Conservation (phyloP, 257 asterid species). For the Primulina eburnea region DNA sequence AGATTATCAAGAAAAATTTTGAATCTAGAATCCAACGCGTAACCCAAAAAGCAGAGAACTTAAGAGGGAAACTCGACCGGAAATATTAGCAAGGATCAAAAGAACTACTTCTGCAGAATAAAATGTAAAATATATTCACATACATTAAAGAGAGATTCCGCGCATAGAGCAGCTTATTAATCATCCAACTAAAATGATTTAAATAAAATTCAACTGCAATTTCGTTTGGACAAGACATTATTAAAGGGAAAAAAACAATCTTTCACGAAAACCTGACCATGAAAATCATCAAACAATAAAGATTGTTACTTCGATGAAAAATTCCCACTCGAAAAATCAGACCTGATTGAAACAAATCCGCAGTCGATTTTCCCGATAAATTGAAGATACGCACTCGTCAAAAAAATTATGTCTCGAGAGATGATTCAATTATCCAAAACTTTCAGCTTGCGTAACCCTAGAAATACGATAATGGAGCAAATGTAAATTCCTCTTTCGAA, state of each 20-base stretch:
- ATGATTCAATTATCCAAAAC: neutral
- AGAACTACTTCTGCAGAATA: neutral
- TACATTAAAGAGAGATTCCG: neutral
- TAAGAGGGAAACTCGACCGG: neutral
- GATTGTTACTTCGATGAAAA: constrained; percentile 8
- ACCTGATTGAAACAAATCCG: constrained; percentile 24
- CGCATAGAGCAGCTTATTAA: neutral
- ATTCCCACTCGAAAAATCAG: constrained; percentile 20
- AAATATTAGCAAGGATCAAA: neutral
- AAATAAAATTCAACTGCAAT: neutral
- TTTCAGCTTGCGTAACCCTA: neutral
- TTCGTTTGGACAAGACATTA: neutral
- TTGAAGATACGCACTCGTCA: neutral
- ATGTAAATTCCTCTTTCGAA: neutral
- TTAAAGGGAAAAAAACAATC: neutral
- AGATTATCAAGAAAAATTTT: neutral
- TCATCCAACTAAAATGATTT: neutral
- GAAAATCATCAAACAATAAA: neutral
- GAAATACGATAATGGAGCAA: neutral
- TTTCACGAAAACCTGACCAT: neutral
- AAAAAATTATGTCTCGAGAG: neutral
- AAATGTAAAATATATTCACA: neutral
- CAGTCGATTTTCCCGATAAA: neutral
- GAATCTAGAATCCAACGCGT: constrained; percentile 12
- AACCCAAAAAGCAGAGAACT: neutral